These are phyloP conservation scores for Neurospora sublineolata DNA, from an alignment of 495 filamentous ascomycete genomes.

Conservation along the genomic window DNA sequence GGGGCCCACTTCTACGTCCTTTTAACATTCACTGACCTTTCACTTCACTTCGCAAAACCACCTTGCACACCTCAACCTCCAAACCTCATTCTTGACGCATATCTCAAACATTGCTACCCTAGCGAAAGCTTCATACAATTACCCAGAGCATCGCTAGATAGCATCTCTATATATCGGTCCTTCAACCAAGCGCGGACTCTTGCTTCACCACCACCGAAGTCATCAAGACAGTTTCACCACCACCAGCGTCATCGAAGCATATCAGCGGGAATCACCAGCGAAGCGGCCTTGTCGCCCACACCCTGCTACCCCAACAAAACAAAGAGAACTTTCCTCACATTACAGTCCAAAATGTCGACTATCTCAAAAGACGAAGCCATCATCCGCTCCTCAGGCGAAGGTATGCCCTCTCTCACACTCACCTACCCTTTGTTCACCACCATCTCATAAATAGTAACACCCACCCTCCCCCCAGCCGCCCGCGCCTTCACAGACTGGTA, in stretches of 20 bases:
- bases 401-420: slow-evolving; percentile 9
- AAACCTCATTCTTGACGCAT: neutral
- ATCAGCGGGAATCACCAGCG: neutral
- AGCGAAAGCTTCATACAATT: neutral
- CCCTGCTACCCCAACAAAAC: neutral
- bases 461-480: slow-evolving; percentile 19
- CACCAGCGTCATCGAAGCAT: neutral
- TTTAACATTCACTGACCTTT: neutral
- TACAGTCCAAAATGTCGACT: neutral
- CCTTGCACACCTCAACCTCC: neutral
- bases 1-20: neutral
- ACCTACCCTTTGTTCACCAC: neutral
- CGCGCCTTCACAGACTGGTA: slow-evolving; percentile 30
- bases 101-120: neutral
- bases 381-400: slow-evolving; percentile 19
- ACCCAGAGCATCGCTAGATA: neutral
- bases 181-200: neutral
- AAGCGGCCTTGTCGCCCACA: neutral
- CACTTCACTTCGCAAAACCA: neutral
- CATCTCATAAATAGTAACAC: neutral
- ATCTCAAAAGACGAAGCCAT: slow-evolving; percentile 9
- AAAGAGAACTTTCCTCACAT: neutral
- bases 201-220: neutral
- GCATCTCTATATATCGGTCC: neutral
- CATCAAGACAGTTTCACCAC: neutral